Conservation (phyloP, 1,139 yeast species). For the Candida dubliniensis region DNA sequence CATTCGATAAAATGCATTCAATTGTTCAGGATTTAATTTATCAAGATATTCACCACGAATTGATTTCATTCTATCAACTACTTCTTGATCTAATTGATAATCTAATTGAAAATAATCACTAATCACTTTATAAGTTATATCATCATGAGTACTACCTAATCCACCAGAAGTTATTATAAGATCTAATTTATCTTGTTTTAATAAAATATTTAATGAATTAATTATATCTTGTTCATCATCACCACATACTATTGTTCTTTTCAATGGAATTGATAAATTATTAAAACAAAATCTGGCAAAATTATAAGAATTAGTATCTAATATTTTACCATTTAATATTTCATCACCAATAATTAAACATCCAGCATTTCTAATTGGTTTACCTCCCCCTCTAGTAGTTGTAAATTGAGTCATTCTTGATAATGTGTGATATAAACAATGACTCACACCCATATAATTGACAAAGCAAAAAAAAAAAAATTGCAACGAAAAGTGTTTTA, state of each 20-base stretch:
- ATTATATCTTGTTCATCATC: slow-evolving; percentile 70
- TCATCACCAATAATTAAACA: slow-evolving; percentile 81
- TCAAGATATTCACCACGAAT: slow-evolving; percentile 44
- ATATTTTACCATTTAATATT: slow-evolving; percentile 81
- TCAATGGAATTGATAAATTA: slow-evolving; percentile 51
- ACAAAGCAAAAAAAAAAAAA: too few relatives aligned
- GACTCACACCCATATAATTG: not conserved
- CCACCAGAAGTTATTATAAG: slow-evolving; percentile 80
- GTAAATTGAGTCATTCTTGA: slow-evolving; percentile 7
- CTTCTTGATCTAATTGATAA: slow-evolving; percentile 53
- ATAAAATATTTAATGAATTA: slow-evolving; percentile 48
- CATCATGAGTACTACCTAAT: slow-evolving; percentile 90
- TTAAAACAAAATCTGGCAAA: slow-evolving; percentile 72
- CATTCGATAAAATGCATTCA: slow-evolving; percentile 69
- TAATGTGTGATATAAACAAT: slow-evolving; percentile 6
- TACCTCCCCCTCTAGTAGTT: not conserved
- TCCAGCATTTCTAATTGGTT: slow-evolving; percentile 29
- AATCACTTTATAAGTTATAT: slow-evolving; percentile 72
- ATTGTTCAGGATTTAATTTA: slow-evolving; percentile 44
- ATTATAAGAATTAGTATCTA: slow-evolving; percentile 71
- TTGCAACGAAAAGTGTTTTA: too few relatives aligned
- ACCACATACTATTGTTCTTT: slow-evolving; percentile 69
- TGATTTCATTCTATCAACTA: slow-evolving; percentile 59
- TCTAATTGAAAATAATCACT: slow-evolving; percentile 61
- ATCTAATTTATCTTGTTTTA: slow-evolving; percentile 51